phyloP scores from a whole-genome alignment of 225 moss, liverwort and hornwort genomes.

The Takakia lepidozioides region DNA sequence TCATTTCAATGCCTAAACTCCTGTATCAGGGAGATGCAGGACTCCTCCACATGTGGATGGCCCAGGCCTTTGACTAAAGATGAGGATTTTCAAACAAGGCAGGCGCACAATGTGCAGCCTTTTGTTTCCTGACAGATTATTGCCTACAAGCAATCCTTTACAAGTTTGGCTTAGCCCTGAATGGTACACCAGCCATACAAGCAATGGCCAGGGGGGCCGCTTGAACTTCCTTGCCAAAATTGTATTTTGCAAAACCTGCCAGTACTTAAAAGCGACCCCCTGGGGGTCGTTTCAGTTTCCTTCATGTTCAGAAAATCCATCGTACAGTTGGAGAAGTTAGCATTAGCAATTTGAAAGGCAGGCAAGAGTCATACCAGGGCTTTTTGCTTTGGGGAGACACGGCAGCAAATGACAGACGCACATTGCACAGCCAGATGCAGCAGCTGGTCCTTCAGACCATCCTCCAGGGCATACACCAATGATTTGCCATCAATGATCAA shows the following conservation, averaged over 20 bases:
- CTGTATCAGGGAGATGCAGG: too few species aligned
- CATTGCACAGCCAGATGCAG: slow-evolving; percentile 39
- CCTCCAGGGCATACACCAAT: slow-evolving; percentile 35
- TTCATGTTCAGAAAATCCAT: too few species aligned
- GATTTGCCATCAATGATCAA: slow-evolving; percentile 60
- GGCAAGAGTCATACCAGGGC: slow-evolving; percentile 25
- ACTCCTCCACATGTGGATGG: too few species aligned
- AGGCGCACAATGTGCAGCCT: too few species aligned
- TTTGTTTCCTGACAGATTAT: too few species aligned
- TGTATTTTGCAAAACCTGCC: neutral
- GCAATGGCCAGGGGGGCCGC: neutral
- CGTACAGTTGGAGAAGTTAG: neutral
- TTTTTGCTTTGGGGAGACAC: slow-evolving; percentile 63
- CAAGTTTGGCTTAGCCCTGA: too few species aligned
- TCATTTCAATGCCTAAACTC: neutral
- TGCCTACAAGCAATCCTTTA: too few species aligned
- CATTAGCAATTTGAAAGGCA: neutral
- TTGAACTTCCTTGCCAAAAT: neutral
- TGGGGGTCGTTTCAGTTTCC: too few species aligned
- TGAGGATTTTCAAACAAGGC: too few species aligned
- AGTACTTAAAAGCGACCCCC: too few species aligned
- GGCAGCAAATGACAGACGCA: slow-evolving; percentile 55
- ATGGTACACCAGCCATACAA: neutral
- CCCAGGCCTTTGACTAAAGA: too few species aligned
- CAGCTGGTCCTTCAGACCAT: slow-evolving; percentile 32